Evolutionary conservation across 2,329 filamentous ascomycete species (phyloP), one percentile per base, ranked within the genome.

Genomic region (Cordyceps cateniannulata): DNA sequence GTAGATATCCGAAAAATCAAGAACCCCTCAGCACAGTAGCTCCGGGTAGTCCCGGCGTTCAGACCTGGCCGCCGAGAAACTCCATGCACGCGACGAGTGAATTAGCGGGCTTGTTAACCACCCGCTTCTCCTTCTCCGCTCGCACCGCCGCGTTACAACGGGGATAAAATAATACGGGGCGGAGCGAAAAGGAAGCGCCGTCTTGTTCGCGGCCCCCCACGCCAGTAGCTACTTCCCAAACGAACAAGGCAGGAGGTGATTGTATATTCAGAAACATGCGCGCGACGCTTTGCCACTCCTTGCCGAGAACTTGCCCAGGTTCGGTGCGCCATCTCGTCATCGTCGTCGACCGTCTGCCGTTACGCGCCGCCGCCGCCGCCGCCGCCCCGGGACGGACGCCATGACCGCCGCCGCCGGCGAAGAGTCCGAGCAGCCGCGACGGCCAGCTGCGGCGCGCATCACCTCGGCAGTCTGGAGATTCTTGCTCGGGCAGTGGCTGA

Each of bases 401-500:
- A 55, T 32, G 25, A 32, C 25, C 24, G 20, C 53, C 53, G 53
- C 38, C 38, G 24, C 24, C 51, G 32, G n/a, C 53, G n/a, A n/a
- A n/a, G 42, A 35, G 20, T 16, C 27, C n/a, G n/a, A n/a, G 42
- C 42, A 48, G 42, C 55, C 55, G 55, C 45, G 22, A 8, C 58
- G 27, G 24, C 38, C 49, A 20, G 32, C 38, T 2, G 27, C 40
- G 20, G 14, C n/a, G 14, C 59, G 59, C 51, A 24, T 50, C 45
- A 25, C 52, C 14, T 18, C 22, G 18, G 40, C n/a, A 42, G 60
- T 63, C 12, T 58, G 57, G 53, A 62, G 63, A 62, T 72, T 82
- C 60, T 53, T 84, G 51, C 70, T 76, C 54, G 79, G 82, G 60
- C 86, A 89, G 73, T 89, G 85, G 83, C 81, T 89, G 60, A 76